Base-by-base conservation (phyloP, 257 asterid genomes). In the Nicotiana noctiflora region DNA sequence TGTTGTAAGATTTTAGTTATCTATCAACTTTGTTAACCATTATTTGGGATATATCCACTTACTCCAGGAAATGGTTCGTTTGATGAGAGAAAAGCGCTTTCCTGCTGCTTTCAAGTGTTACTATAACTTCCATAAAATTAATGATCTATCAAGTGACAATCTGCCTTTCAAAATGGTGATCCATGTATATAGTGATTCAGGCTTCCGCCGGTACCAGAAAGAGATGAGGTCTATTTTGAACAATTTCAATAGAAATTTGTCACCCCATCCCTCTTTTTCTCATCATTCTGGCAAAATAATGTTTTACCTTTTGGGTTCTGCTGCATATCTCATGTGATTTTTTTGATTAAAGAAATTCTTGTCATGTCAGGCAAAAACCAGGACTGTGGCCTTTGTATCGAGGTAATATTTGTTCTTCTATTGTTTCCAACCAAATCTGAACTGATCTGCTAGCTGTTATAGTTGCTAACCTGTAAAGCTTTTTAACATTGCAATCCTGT, bases 301-400 rank as follows among this genome's bases (percentile, higher is more conserved):
- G 56, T 68, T 1, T 1, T 44, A 70, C 34, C 23, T 72, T 23
- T 72, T 72, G 78, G 77, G 37, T 46, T 21, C 6, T 72, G 37
- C 15, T 72, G 34, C 15, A 46, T 23, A 72, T 72, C 14, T 72
- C n/a, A 4, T 6, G 40, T 72, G 77, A 44, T 72, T 46, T 46
- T 49, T 8, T 72, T 72, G 78, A 72, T 46, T 72, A 23, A 46
- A 12, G 7, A 3, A 21, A 44, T 72, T 72, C 59, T 72, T 72
- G 32, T 72, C 60, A 68, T 87, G 87, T 87, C 97, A 95, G 97
- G 96, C n/a, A 75, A 77, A 87, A 89, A 40, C 97, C 97, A 40
- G 95, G 89, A 80, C 75, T 96, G 82, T 96, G 99, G 99, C 99
- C 99, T 46, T 92, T 96, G 55, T 96, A 94, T 92, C 94, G 99